Evolutionary conservation across 1,284 basidiomycete species (phyloP), one percentile per base, ranked within the genome.

Genomic region (Pholiota adiposa): DNA sequence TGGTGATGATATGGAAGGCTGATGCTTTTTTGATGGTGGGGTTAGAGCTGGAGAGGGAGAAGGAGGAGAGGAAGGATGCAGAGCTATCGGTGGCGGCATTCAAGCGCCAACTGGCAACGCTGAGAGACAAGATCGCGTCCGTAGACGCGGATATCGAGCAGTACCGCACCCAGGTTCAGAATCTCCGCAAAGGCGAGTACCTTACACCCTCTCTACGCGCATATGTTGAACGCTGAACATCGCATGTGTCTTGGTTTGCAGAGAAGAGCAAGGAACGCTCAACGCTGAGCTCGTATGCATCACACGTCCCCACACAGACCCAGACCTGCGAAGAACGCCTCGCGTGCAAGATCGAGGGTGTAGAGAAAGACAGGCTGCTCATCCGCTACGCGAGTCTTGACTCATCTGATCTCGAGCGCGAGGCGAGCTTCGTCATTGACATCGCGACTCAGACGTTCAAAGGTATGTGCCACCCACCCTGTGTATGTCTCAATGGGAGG

Each of bases 381-480:
- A 76, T 96, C 52, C 84, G 87, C 4, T 94, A 94, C 73, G 83
- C 83, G 3, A 76, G 85, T 55, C 73, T 95, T 43, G 89, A 92
- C 67, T 77, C 82, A 1, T 66, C 75, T 0, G 82, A 89, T 57
- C 78, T 78, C 3, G 76, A 82, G 14, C 79, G 83, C 31, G 91
- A 94, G 66, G 93, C 88, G 63, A 88, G 82, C 56, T 79, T 96
- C 58, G 87, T 94, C 0, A 71, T 96, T 25, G 92, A 96, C 67
- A 79, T 93, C 16, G 85, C 88, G 0, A 73, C 75, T 8, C 73
- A 76, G 11, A 72, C 76, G 1, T 94, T 93, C 67, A 83, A 83
- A 78, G 90, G 93, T 93, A 56, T 51, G n/a, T 27, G 6, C 16
- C 2, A 3, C 14, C 11, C 2, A 9, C 12, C 6, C 3, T 25